A percentile compares a stretch with the other conserved stretches of the same genome.
Evolutionary conservation across 768 basidiomycete species (phyloP).

Genomic region (Agrocybe praecox): DNA sequence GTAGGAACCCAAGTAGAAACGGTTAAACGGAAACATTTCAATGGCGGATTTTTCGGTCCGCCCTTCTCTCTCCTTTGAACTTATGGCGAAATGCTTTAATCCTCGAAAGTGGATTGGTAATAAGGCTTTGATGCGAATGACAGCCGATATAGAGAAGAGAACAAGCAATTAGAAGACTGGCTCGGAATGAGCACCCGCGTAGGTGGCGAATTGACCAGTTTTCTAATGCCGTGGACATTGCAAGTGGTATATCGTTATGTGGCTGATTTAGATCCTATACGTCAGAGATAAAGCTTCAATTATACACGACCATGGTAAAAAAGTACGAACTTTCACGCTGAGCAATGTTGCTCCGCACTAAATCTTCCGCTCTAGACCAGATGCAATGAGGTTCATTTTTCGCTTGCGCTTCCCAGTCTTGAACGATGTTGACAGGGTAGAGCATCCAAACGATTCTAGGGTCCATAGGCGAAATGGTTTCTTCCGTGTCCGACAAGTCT

Average conservation of each 20-base stretch:
- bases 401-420: slow-evolving; percentile 37
- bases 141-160: neutral
- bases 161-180: neutral
- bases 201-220: neutral
- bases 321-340: slow-evolving; percentile 22
- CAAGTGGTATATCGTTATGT: neutral
- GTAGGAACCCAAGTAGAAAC: neutral
- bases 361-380: slow-evolving; percentile 35
- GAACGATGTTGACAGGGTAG: slow-evolving; percentile 29
- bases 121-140: neutral
- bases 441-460: slow-evolving; percentile 33
- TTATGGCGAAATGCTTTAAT: neutral
- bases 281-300: slow-evolving; percentile 10
- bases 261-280: slow-evolving; percentile 14
- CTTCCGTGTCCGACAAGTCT: slow-evolving; percentile 20
- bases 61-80: neutral
- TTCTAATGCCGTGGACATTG: neutral
- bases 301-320: slow-evolving; percentile 3
- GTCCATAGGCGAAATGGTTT: slow-evolving; percentile 21
- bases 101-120: neutral
- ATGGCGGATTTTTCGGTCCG: slow-evolving; percentile 5
- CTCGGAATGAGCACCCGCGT: neutral
- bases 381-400: slow-evolving; percentile 23
- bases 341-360: slow-evolving; percentile 20
- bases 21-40: neutral